A percentile compares a stretch with the other conserved stretches of the same genome.
Evolutionary conservation across 228 moss, liverwort and hornwort species (phyloP).

Genomic region (Sphagnum magellanicum): DNA sequence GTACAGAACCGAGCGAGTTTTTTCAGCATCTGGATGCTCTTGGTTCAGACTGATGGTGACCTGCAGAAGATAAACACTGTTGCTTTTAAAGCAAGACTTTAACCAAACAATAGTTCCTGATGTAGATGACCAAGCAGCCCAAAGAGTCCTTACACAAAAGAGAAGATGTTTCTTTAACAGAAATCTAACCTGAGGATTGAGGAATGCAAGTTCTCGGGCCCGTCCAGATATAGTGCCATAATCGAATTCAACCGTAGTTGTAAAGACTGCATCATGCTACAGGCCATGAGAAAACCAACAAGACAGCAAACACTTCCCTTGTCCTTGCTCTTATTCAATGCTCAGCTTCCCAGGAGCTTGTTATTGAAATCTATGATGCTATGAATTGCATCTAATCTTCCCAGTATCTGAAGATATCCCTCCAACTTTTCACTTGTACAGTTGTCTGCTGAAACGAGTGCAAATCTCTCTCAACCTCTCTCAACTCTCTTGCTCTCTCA

Average conservation of each 20-base stretch:
- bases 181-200: slow-evolving; percentile 73
- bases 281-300: slow-evolving; percentile 4
- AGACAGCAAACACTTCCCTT: neutral
- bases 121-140: too few relatives aligned
- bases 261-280: slow-evolving; percentile 56
- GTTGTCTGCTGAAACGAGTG: too few relatives aligned
- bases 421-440: too few relatives aligned
- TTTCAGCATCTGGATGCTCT: slow-evolving; percentile 38
- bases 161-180: neutral
- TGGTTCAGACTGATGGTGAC: slow-evolving; percentile 75
- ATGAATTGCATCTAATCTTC: too few relatives aligned
- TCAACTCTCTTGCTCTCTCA: neutral
- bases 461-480: neutral
- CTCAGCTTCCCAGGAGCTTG: neutral
- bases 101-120: too few relatives aligned
- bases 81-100: too few relatives aligned
- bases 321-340: neutral
- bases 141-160: neutral
- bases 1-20: slow-evolving; percentile 45
- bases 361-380: too few relatives aligned
- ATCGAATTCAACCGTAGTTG: slow-evolving; percentile 74
- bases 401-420: too few relatives aligned
- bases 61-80: slow-evolving; percentile 19
- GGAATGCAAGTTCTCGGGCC: slow-evolving; percentile 83
- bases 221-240: slow-evolving; percentile 81